Evolutionary conservation across 164 flowering plant species (phyloP).

Genomic region (grape (Vitis vinifera)): DNA sequence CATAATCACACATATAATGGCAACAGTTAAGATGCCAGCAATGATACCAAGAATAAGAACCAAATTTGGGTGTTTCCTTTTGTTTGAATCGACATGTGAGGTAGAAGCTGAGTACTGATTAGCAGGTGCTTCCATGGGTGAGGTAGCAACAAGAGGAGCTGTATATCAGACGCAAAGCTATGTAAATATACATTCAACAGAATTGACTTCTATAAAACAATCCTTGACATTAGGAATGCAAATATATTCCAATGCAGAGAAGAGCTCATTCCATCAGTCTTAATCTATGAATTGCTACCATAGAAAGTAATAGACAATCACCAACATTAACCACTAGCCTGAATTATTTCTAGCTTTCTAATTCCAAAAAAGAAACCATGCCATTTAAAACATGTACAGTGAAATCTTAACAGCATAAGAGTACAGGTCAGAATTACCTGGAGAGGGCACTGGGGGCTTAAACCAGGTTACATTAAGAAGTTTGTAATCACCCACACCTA

Average conservation of each 20-base stretch:
- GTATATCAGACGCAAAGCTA: conserved; percentile 17
- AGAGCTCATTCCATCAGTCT: neutral
- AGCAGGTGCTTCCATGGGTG: conserved; percentile 46
- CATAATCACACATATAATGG: conserved; percentile 40
- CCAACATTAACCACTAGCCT: neutral
- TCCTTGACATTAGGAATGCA: neutral
- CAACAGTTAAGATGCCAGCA: conserved; percentile 50
- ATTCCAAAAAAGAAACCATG: neutral
- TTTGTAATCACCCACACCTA: conserved; percentile 86
- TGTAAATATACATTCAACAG: neutral
- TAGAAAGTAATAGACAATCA: neutral
- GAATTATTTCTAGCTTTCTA: neutral
- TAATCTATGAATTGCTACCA: neutral
- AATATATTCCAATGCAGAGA: neutral
- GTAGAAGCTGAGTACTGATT: conserved; percentile 32
- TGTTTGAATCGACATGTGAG: conserved; percentile 22
- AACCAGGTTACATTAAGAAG: conserved; percentile 92
- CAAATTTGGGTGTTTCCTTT: conserved; percentile 42
- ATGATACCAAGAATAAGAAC: conserved; percentile 61
- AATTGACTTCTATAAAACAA: neutral
- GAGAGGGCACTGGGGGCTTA: conserved; percentile 59
- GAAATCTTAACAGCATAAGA: neutral
- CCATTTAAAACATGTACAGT: neutral
- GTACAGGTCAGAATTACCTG: conserved; percentile 45
- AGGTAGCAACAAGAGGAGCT: conserved; percentile 56